Evolutionary conservation across 768 basidiomycete species (phyloP).

Genomic region (Russula sp.): DNA sequence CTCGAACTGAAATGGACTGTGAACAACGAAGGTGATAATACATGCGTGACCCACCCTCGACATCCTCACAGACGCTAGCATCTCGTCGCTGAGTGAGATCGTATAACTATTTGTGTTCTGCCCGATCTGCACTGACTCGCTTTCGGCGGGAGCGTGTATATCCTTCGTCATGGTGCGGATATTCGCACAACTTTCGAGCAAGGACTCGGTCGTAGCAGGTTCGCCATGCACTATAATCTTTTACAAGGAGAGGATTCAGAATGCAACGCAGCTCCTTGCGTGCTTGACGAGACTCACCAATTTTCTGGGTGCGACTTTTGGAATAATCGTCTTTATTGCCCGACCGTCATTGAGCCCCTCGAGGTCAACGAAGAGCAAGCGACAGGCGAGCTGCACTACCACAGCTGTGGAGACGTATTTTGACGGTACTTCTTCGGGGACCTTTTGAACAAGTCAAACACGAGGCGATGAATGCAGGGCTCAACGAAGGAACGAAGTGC

Average conservation of each 20-base stretch:
- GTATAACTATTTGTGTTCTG: slow-evolving; percentile 95
- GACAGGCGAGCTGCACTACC: slow-evolving; percentile 78
- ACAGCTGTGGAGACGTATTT: slow-evolving; percentile 78
- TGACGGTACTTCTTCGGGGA: slow-evolving; percentile 78
- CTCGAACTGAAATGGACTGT: slow-evolving; percentile 62
- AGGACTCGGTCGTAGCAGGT: slow-evolving; percentile 54
- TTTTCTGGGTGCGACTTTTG: slow-evolving; percentile 93
- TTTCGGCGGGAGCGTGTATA: slow-evolving; percentile 69
- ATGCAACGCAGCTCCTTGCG: background rate
- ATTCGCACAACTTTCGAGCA: slow-evolving; percentile 76
- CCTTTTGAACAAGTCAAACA: slow-evolving; percentile 46
- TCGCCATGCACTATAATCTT: slow-evolving; percentile 89
- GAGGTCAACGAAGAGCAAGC: slow-evolving; percentile 88
- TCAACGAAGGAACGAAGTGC: slow-evolving; percentile 2
- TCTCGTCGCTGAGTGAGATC: slow-evolving; percentile 85
- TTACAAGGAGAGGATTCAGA: slow-evolving; percentile 6
- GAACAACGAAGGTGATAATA: slow-evolving; percentile 1
- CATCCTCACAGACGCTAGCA: slow-evolving; percentile 74
- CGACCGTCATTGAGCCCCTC: slow-evolving; percentile 96
- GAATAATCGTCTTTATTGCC: slow-evolving; percentile 93
- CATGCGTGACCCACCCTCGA: slow-evolving; percentile 59
- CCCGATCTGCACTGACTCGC: slow-evolving; percentile 85
- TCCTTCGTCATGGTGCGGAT: slow-evolving; percentile 91
- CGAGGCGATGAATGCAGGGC: background rate
- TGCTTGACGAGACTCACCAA: slow-evolving; percentile 51